Evolutionary conservation across 768 basidiomycete species (phyloP).

Genomic region (Fibroporia radiculosa): DNA sequence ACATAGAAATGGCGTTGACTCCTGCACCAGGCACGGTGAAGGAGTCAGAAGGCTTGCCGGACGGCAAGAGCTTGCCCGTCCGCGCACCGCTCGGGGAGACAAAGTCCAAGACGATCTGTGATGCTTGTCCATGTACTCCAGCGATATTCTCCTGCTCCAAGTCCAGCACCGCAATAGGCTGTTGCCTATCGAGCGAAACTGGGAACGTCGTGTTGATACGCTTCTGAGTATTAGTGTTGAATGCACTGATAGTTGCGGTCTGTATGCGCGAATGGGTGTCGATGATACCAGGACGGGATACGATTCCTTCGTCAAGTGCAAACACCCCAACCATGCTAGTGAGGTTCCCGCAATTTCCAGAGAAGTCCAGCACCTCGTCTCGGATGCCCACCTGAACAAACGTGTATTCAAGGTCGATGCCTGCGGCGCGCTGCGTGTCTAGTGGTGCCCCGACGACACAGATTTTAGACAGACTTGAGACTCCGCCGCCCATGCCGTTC

Average conservation of each 20-base stretch:
- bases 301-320: constrained; percentile 60
- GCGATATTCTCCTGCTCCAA: constrained; percentile 49
- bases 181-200: constrained; percentile 20
- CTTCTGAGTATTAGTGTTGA: constrained; percentile 70
- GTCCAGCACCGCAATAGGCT: constrained; percentile 31
- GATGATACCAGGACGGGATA: constrained; percentile 19
- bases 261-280: constrained; percentile 5
- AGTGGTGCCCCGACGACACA: constrained; percentile 53
- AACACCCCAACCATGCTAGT: constrained; percentile 68
- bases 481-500: constrained; percentile 77
- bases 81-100: constrained; percentile 58
- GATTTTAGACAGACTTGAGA: constrained; percentile 70
- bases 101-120: constrained; percentile 60
- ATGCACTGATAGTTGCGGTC: constrained; percentile 44
- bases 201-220: constrained; percentile 65
- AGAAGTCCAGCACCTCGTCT: constrained; percentile 53
- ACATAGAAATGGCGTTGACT: constrained; percentile 22
- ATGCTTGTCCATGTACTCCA: constrained; percentile 60
- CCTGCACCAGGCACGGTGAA: constrained; percentile 14
- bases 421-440: constrained; percentile 29
- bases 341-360: constrained; percentile 73
- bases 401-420: constrained; percentile 61
- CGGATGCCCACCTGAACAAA: constrained; percentile 52
- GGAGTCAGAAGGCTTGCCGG: constrained; percentile 40
- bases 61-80: constrained; percentile 65